Percentiles rank a stretch among this genome's conserved stretches.
Evolutionary conservation across 441 rosid genomes (phyloP).

Genomic region (Eruca vesicaria): DNA sequence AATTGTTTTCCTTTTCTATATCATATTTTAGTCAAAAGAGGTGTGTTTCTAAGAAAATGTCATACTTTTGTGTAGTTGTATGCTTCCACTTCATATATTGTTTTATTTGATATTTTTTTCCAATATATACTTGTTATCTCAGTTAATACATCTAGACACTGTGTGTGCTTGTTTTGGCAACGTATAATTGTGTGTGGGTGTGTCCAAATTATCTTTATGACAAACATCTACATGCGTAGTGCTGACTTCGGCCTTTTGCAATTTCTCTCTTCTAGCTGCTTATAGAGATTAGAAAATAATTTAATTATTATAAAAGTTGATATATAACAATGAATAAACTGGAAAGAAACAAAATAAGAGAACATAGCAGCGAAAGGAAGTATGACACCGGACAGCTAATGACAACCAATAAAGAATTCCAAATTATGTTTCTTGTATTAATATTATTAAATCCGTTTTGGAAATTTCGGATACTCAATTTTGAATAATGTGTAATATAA

Average conservation of each 20-base stretch:
- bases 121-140: not conserved
- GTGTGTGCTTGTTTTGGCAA: not conserved
- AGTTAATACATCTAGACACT: not conserved
- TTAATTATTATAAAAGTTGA: not conserved
- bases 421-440: not conserved
- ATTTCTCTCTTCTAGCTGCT: not conserved
- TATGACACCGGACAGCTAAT: constrained; percentile 21
- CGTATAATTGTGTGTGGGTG: not conserved
- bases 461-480: not conserved
- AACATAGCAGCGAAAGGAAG: not conserved
- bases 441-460: not conserved
- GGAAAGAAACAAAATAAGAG: constrained; percentile 20
- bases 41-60: not conserved
- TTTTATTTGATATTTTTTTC: not conserved
- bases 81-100: not conserved
- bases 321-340: not conserved
- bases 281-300: not conserved
- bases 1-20: not conserved
- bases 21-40: not conserved
- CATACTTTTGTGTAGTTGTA: not conserved
- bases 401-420: not conserved
- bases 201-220: not conserved
- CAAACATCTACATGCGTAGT: not conserved
- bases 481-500: not conserved
- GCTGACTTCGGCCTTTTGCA: constrained; percentile 15